phyloP scores from a whole-genome alignment of 495 filamentous ascomycete genomes.

The Sporormia fimetaria region DNA sequence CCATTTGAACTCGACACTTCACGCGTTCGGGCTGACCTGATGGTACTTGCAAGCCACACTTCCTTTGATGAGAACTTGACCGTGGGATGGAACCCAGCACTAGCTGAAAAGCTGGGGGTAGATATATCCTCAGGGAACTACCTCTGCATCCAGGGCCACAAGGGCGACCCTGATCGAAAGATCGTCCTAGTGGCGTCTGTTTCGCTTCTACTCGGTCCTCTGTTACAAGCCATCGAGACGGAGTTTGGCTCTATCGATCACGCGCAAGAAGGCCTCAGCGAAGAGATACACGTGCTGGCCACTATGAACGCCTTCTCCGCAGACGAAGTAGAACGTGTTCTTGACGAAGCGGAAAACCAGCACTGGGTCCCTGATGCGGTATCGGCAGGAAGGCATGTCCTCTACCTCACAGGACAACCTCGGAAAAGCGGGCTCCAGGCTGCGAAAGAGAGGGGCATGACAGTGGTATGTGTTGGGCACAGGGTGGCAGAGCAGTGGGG shows the following conservation, averaged over 20 bases:
- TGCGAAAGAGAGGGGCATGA: constrained; percentile 12
- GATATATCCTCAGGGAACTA: constrained; percentile 3
- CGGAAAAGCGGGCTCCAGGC: constrained; percentile 14
- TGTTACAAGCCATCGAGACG: constrained; percentile 2
- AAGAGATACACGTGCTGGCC: constrained; percentile 12
- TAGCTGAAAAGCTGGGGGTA: constrained; percentile 15
- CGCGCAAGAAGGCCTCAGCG: neutral
- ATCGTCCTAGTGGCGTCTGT: constrained; percentile 18
- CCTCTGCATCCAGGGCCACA: constrained; percentile 19
- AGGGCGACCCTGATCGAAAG: constrained; percentile 17
- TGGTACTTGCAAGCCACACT: constrained; percentile 19
- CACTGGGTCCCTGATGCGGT: constrained; percentile 4
- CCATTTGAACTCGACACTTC: constrained; percentile 16
- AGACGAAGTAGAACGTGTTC: constrained; percentile 14
- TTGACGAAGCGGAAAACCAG: constrained; percentile 5
- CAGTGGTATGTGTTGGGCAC: constrained; percentile 21
- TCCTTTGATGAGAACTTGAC: constrained; percentile 22
- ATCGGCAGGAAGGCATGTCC: constrained; percentile 1
- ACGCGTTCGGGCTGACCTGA: constrained; percentile 5
- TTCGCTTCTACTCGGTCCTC: neutral
- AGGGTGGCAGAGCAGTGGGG: constrained; percentile 20
- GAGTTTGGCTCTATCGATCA: constrained; percentile 14
- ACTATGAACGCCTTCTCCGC: constrained; percentile 25
- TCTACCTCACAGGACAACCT: constrained; percentile 21
- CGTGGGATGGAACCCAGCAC: constrained; percentile 19